phyloP scores from a whole-genome alignment of 1,284 basidiomycete genomes.

The Trametes versicolor region DNA sequence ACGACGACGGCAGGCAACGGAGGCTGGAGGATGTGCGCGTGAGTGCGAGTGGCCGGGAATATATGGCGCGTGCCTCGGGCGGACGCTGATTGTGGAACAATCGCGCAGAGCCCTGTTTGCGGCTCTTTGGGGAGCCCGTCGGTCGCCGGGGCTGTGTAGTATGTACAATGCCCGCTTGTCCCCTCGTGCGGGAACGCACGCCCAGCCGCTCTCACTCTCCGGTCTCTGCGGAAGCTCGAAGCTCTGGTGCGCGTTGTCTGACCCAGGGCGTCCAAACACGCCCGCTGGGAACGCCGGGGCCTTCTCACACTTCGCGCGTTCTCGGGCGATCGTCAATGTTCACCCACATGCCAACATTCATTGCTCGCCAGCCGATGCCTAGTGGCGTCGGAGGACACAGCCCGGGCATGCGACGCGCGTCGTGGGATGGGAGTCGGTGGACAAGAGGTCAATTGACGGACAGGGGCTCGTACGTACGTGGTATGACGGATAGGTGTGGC shows the following conservation, averaged over 20 bases:
- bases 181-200: not conserved
- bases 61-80: slow-evolving; percentile 20
- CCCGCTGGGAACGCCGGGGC: not conserved
- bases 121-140: slow-evolving; percentile 15
- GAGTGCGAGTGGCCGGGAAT: slow-evolving; percentile 14
- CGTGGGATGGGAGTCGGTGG: slow-evolving; percentile 8
- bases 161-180: slow-evolving; percentile 23
- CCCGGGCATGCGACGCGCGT: not conserved
- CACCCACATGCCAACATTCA: not conserved
- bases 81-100: slow-evolving; percentile 26
- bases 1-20: not conserved
- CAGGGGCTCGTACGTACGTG: slow-evolving; percentile 13
- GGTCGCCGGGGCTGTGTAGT: slow-evolving; percentile 6
- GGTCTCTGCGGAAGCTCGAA: not conserved
- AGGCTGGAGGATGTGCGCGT: not conserved
- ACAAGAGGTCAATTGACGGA: slow-evolving; percentile 17
- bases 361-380: not conserved
- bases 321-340: not conserved
- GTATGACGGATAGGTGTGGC: slow-evolving; percentile 4
- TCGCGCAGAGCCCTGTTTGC: slow-evolving; percentile 24
- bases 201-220: not conserved
- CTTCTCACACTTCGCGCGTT: not conserved
- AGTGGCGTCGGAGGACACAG: slow-evolving; percentile 3
- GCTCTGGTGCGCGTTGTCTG: slow-evolving; percentile 4
- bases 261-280: not conserved